A percentile compares a stretch with the other conserved stretches of the same genome.
Evolutionary conservation across 495 filamentous ascomycete species (phyloP).

Genomic region (Evansstolkia leycettana): DNA sequence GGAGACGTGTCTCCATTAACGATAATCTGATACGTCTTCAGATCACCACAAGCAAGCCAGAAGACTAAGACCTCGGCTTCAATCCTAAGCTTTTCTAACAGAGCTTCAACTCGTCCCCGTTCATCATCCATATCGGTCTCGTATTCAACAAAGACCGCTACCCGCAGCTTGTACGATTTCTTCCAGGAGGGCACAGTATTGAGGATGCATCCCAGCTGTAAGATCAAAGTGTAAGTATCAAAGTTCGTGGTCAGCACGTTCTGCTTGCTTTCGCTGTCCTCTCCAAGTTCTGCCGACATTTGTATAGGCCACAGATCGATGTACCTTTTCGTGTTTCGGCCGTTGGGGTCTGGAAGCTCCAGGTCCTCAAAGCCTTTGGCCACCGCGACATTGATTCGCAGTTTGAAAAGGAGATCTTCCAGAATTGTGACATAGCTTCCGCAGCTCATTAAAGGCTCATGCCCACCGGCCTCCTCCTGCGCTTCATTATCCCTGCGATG

Average conservation of each 20-base stretch:
- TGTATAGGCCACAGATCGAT: slow-evolving; percentile 88
- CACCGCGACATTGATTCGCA: slow-evolving; percentile 77
- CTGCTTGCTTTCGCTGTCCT: slow-evolving; percentile 42
- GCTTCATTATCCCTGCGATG: slow-evolving; percentile 4
- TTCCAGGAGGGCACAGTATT: slow-evolving; percentile 78
- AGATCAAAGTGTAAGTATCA: slow-evolving; percentile 80
- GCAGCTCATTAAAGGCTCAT: slow-evolving; percentile 49
- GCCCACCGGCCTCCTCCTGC: slow-evolving; percentile 33
- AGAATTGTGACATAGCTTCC: slow-evolving; percentile 71
- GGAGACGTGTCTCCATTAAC: slow-evolving; percentile 49
- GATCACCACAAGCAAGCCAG: slow-evolving; percentile 63
- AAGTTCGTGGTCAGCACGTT: slow-evolving; percentile 82
- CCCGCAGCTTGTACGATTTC: slow-evolving; percentile 58
- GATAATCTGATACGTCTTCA: slow-evolving; percentile 65
- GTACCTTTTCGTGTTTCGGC: slow-evolving; percentile 53
- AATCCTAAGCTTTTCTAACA: slow-evolving; percentile 72
- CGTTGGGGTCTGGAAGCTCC: slow-evolving; percentile 50
- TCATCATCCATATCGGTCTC: slow-evolving; percentile 78
- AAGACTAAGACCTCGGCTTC: slow-evolving; percentile 69
- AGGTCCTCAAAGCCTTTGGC: slow-evolving; percentile 72
- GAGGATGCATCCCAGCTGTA: slow-evolving; percentile 77
- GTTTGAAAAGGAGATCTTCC: slow-evolving; percentile 65
- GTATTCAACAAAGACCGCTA: slow-evolving; percentile 81
- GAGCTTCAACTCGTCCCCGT: slow-evolving; percentile 53
- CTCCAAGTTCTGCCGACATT: slow-evolving; percentile 66